phyloP scores from a whole-genome alignment of 192 early-diverging fungal species.

The Coemansia sp. region DNA sequence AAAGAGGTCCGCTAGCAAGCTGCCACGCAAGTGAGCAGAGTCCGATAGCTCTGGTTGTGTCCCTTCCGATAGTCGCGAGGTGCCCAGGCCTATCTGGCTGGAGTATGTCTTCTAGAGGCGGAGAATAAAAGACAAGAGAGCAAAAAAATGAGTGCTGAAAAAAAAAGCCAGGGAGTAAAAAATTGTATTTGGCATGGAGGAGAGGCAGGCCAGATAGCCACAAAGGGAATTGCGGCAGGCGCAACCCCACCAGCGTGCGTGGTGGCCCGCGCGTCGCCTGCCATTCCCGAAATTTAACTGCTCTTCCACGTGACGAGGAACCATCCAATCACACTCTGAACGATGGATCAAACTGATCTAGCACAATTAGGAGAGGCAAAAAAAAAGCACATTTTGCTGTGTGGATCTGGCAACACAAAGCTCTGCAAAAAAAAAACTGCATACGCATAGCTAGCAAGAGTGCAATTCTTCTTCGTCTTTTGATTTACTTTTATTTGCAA shows the following conservation, averaged over 20 bases:
- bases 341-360: not conserved
- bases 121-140: not conserved
- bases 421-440: not conserved
- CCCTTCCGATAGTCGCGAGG: not conserved
- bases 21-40: not conserved
- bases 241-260: not conserved
- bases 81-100: not conserved
- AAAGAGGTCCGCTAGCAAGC: not conserved
- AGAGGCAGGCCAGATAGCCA: constrained; percentile 1
- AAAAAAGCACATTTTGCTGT: constrained; percentile 3
- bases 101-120: not conserved
- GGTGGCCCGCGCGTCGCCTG: not conserved
- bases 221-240: not conserved
- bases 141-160: not conserved
- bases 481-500: constrained; percentile 4
- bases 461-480: not conserved
- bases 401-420: not conserved
- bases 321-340: constrained; percentile 45
- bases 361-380: not conserved
- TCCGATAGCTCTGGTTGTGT: not conserved
- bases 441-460: too few species aligned
- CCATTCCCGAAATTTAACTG: constrained; percentile 4
- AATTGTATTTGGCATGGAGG: not conserved
- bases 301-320: constrained; percentile 1
- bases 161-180: not conserved